Percentiles rank a stretch among this genome's conserved stretches.
Evolutionary conservation across 768 basidiomycete genomes (phyloP).

Genomic region (Phylloporus arenicola): DNA sequence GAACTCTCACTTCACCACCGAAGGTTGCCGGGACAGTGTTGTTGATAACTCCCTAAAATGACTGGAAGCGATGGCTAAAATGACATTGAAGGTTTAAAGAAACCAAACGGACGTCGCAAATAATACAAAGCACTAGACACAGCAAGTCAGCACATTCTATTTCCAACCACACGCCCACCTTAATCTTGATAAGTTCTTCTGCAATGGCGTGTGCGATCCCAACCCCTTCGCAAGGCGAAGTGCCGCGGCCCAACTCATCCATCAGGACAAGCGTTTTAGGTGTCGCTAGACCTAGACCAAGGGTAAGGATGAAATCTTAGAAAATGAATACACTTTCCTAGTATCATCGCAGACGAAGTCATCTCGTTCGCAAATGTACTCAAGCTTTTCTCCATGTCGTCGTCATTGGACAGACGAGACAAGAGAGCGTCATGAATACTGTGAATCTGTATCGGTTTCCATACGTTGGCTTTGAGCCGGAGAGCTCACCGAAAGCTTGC

Average conservation of each 20-base stretch:
- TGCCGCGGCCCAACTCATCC: slow-evolving; percentile 93
- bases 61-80: slow-evolving; percentile 30
- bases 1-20: slow-evolving; percentile 68
- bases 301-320: neutral
- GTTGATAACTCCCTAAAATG: slow-evolving; percentile 78
- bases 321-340: slow-evolving; percentile 42
- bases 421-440: slow-evolving; percentile 82
- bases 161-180: slow-evolving; percentile 40
- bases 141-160: neutral
- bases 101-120: slow-evolving; percentile 70
- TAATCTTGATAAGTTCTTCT: slow-evolving; percentile 65
- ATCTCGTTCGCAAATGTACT: slow-evolving; percentile 97
- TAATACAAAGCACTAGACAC: slow-evolving; percentile 69
- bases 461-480: neutral
- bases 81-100: neutral
- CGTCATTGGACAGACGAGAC: slow-evolving; percentile 88
- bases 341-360: slow-evolving; percentile 86
- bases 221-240: slow-evolving; percentile 74
- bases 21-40: slow-evolving; percentile 71
- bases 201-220: slow-evolving; percentile 83
- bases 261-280: slow-evolving; percentile 71
- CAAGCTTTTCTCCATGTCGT: slow-evolving; percentile 81
- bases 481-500: slow-evolving; percentile 69
- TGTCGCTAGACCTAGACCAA: slow-evolving; percentile 56
- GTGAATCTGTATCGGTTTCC: neutral